Evolutionary conservation across 2,329 filamentous ascomycete species (phyloP), one percentile per base, ranked within the genome.

Genomic region (Stenocarpella maydis): DNA sequence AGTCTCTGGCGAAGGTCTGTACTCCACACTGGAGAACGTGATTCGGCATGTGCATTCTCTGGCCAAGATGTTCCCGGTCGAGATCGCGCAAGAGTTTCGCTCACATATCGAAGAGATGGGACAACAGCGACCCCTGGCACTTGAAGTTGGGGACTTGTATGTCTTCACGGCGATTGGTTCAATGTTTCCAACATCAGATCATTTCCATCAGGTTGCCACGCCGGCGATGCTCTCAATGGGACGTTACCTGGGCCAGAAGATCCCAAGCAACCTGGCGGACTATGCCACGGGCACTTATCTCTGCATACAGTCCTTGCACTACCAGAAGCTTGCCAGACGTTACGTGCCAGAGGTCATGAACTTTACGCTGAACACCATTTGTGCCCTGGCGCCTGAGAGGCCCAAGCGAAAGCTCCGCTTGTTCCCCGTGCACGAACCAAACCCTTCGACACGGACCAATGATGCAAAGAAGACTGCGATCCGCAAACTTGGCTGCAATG

Each of bases 131-230:
- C 82, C 86, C 5, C 78, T 90, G 43, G 79, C 82, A 9, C 88
- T 85, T 74, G 87, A 79, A 76, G 86, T 78, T 74, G 93, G 93
- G 21, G 95, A 99, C 75, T 81, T 99, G 24, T 82, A 94, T 26
- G 82, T 97, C n/a, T 82, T 99, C 43, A 95, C 93, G 0, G 94
- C 93, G 0, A 88, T 98, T 70, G 90, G 91, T 49, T 90, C 90
- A 2, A 92, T 97, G 65, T 99, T 97, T 76, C 95, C 96, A 5
- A 97, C 96, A 0, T 98, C 95, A 0, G 96, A 99, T 80, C 95
- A 98, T 80, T 99, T 98, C 80, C 96, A 99, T 76, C 92, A 96
- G 75, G 93, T 98, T 43, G 92, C 94, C 49, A 99, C 96, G 1
- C 96, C 96, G 2, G 92, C 95, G 0, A 92, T 94, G 80, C 88